Conservation (phyloP, 495 filamentous ascomycete genomes). For the Pseudoneurospora amorphoporcata region DNA sequence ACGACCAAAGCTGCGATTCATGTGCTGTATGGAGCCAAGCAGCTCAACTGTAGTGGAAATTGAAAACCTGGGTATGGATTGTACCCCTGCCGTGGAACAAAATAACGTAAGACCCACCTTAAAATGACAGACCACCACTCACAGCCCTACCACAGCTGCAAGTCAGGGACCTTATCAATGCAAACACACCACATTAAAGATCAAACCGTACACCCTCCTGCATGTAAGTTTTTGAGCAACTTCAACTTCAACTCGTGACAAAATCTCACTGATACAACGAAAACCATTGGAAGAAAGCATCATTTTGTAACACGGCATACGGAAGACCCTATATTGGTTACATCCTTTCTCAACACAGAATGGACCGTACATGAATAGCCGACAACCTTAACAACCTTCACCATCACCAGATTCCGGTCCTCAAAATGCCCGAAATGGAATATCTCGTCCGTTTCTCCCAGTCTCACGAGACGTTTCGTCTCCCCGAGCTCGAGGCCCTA, state of each 20-base stretch:
- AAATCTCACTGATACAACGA: not conserved
- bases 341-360: not conserved
- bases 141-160: not conserved
- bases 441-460: slow-evolving; percentile 89
- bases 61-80: not conserved
- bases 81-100: not conserved
- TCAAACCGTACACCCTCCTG: not conserved
- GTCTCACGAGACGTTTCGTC: slow-evolving; percentile 79
- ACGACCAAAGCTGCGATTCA: not conserved
- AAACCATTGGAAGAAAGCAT: not conserved
- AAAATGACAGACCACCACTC: not conserved
- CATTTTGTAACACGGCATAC: not conserved
- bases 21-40: not conserved
- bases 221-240: not conserved
- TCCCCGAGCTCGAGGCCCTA: slow-evolving; percentile 74
- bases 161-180: not conserved
- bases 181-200: not conserved
- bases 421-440: slow-evolving; percentile 37
- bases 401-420: not conserved
- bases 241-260: not conserved
- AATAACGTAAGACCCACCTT: accelerated
- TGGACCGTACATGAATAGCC: not conserved
- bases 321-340: not conserved
- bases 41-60: not conserved
- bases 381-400: not conserved